Evolutionary conservation across 179 eudicot genomes (phyloP), one percentile per base, ranked within the genome.

Genomic region (Sideroxylon spinosum): DNA sequence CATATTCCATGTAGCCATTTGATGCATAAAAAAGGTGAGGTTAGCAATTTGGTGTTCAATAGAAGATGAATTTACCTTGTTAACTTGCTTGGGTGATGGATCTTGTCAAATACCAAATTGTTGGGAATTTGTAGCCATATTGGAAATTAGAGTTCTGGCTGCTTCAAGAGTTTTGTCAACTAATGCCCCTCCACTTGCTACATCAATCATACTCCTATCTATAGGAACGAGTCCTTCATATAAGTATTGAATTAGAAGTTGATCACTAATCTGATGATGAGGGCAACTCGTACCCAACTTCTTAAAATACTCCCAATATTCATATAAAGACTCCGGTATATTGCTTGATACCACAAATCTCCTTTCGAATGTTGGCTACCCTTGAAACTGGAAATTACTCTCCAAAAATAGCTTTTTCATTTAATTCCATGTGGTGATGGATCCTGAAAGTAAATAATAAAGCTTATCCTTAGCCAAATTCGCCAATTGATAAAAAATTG

Each of bases 401-500:
- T 71, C 17, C 60, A 71, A 10, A 55, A 49, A 71, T 3, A 71
- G 8, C 32, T n/a, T 49, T 0, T 49, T 52, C 32, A 20, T 71
- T 19, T 49, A 61, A 23, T 8, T 71, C 37, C 74, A n/a, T 70
- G 28, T 19, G 7, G 72, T 68, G 37, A 32, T 16, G 37, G 22
- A 22, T 49, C 72, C 53, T 2, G 52, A 17, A 10, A 12, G 74
- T 70, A 70, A 16, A 70, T 46, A 70, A 48, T 70, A 70, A 28
- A 71, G 75, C 75, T 61, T 50, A 26, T 52, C 75, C 60, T 71
- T 71, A 49, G 75, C 61, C n/a, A n/a, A n/a, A n/a, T n/a, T n/a
- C n/a, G n/a, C 60, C 44, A 71, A n/a, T 71, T n/a, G n/a, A n/a
- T n/a, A n/a, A n/a, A n/a, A n/a, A n/a, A n/a, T n/a, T n/a, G n/a